Percentiles rank a stretch among this genome's conserved stretches.
Evolutionary conservation across 768 basidiomycete species (phyloP).

Genomic region (Tulasnella sp.): DNA sequence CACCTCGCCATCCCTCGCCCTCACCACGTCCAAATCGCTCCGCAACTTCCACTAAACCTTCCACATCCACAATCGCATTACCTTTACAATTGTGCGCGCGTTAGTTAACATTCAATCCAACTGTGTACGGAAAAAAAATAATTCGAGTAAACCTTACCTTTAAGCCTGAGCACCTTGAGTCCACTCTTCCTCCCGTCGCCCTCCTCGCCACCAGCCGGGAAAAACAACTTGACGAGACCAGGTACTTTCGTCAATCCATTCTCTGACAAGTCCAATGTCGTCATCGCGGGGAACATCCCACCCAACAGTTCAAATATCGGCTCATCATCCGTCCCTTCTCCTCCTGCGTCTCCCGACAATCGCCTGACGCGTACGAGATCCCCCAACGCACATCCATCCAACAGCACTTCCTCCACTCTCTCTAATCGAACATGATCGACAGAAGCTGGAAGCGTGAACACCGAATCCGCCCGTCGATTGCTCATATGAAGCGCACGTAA

Average conservation of each 20-base stretch:
- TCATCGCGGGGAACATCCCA: conserved; percentile 61
- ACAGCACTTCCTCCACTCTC: conserved; percentile 58
- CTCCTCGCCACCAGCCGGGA: background rate
- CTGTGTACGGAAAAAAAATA: no score
- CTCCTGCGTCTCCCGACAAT: conserved; percentile 27
- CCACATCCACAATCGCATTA: conserved; percentile 15
- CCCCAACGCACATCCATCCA: conserved; percentile 64
- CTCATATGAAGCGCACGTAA: conserved; percentile 52
- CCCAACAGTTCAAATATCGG: conserved; percentile 52
- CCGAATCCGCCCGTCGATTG: conserved; percentile 54
- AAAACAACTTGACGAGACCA: conserved; percentile 42
- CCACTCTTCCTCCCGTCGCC: background rate
- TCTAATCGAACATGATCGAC: conserved; percentile 43
- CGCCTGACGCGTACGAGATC: conserved; percentile 39
- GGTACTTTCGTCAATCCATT: conserved; percentile 57
- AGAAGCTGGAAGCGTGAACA: conserved; percentile 38
- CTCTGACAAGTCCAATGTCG: conserved; percentile 65
- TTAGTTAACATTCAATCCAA: background rate
- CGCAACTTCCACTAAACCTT: conserved; percentile 17
- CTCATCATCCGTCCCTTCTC: conserved; percentile 44
- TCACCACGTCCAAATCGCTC: conserved; percentile 35
- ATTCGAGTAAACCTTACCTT: no score
- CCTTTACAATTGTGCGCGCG: background rate
- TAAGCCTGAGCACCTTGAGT: conserved; percentile 19
- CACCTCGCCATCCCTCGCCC: conserved; percentile 62